phyloP scores from a whole-genome alignment of 495 filamentous ascomycete genomes.

The Neurospora sp. region DNA sequence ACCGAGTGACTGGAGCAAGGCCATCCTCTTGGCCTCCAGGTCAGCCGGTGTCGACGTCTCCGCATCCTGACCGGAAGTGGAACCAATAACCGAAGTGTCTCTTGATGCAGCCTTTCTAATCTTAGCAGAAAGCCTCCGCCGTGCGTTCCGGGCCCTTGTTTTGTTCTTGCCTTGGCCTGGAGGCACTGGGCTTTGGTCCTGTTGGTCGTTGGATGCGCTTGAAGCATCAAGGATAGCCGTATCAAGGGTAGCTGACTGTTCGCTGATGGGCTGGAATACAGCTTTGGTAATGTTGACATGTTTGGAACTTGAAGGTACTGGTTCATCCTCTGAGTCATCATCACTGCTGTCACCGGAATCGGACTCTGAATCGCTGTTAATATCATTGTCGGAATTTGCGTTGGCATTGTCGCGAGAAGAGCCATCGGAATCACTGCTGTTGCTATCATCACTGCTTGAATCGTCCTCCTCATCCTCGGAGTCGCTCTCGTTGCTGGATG shows the following conservation, averaged over 20 bases:
- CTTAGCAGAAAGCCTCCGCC: slow-evolving; percentile 22
- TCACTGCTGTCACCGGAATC: slow-evolving; percentile 11
- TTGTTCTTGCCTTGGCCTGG: slow-evolving; percentile 25
- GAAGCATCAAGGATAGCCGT: neutral
- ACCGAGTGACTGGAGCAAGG: slow-evolving; percentile 3
- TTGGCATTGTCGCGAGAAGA: neutral
- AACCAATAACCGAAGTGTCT: neutral
- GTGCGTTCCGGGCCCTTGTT: slow-evolving; percentile 34
- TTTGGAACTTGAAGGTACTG: neutral
- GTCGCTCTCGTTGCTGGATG: neutral
- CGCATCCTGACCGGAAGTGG: neutral
- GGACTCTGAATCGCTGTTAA: neutral
- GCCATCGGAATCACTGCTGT: slow-evolving; percentile 1
- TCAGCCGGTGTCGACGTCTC: neutral
- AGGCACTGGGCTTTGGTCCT: slow-evolving; percentile 16
- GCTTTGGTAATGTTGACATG: neutral
- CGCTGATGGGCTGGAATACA: neutral
- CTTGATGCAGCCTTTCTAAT: slow-evolving; percentile 12
- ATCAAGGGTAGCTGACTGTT: neutral
- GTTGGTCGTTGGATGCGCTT: neutral
- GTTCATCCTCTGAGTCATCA: slow-evolving; percentile 17
- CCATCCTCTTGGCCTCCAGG: slow-evolving; percentile 5
- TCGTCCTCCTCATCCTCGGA: neutral
- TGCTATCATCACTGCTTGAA: neutral
- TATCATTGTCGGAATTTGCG: neutral